phyloP scores from a whole-genome alignment of 257 asterid genomes.

The Agastache rugosa region DNA sequence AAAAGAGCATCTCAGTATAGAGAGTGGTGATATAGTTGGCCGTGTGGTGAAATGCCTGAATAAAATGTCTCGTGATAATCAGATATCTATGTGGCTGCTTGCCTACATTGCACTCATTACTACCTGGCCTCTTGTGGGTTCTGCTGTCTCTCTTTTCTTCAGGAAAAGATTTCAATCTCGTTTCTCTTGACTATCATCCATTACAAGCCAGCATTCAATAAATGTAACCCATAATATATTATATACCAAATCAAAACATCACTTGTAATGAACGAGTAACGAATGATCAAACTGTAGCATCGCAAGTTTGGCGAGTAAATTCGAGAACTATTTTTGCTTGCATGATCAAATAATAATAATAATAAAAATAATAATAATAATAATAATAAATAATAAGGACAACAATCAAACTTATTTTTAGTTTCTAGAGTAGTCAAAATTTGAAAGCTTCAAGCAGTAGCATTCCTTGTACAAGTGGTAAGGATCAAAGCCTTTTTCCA shows the following conservation, averaged over 20 bases:
- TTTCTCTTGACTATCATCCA: slow-evolving; percentile 37
- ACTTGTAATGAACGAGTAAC: background rate
- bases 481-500: slow-evolving; percentile 3
- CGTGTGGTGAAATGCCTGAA: slow-evolving; percentile 59
- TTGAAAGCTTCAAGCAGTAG: slow-evolving; percentile 17
- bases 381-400: no score
- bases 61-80: slow-evolving; percentile 55
- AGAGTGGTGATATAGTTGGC: slow-evolving; percentile 35
- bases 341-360: no score
- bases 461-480: background rate
- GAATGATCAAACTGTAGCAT: no score
- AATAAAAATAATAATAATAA: no score
- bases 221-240: background rate
- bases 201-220: background rate
- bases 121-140: slow-evolving; percentile 79
- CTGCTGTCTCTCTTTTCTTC: slow-evolving; percentile 53
- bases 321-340: background rate
- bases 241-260: slow-evolving; percentile 16
- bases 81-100: slow-evolving; percentile 70
- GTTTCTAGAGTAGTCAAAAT: slow-evolving; percentile 6
- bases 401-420: background rate
- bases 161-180: slow-evolving; percentile 50
- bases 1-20: background rate
- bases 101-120: slow-evolving; percentile 71
- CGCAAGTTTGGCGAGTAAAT: background rate